Evolutionary conservation across 2,329 filamentous ascomycete genomes (phyloP), one percentile per base, ranked within the genome.

Genomic region (Aspergillus sojae): DNA sequence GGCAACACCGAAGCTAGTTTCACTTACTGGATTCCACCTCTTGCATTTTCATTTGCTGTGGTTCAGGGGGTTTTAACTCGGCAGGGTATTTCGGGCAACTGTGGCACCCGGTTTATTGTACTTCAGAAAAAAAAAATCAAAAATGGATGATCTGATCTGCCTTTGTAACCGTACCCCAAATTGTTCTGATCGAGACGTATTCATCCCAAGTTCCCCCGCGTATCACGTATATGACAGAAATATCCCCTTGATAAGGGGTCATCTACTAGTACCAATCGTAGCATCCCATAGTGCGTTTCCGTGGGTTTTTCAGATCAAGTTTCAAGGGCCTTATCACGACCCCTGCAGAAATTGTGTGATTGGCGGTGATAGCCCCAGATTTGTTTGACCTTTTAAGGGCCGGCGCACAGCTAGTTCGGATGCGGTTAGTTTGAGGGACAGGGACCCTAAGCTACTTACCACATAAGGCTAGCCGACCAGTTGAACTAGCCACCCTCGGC

Each of bases 301-400:
- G 32, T 39, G 32, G 52, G 52, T 41, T 55, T 41, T 39, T 34
- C 32, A 39, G 52, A 39, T 55, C 30, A 41, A 55, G 23, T 36
- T 26, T 23, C 32, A 39, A 36, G n/a, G 32, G 16, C 52, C 52
- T 39, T 55, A 55, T 55, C 52, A 55, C 6, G 21, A 55, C 34
- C 52, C 32, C 52, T 55, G 52, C 52, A 55, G 52, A 55, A 39
- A 23, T 7, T 36, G 21, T 39, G 4, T 55, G 52, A 55, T 55
- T 55, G 52, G 52, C 52, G 32, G 52, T 19, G n/a, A 21, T 55
- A 34, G 52, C 32, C 32, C 52, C 52, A 55, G 52, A 55, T 55
- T 28, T 55, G 52, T 55, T 55, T 55, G 52, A 55, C 32, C 52
- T 55, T 55, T 39, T n/a, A 11, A 55, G 52, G 52, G 52, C 52